Evolutionary conservation across 1,139 yeast species (phyloP).

Genomic region (Kodamaea anthophila): DNA sequence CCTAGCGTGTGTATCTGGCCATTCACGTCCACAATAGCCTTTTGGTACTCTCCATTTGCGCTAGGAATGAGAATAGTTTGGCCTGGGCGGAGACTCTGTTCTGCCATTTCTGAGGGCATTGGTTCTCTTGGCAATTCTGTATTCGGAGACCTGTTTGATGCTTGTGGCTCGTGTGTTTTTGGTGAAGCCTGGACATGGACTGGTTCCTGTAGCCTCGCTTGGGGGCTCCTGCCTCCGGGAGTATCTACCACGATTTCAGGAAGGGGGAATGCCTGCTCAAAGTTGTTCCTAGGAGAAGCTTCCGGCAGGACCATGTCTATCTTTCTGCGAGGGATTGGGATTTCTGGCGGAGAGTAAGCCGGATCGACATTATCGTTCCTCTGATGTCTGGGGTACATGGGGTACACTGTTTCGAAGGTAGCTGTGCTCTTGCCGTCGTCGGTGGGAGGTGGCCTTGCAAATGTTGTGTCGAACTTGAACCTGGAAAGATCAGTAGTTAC

Average conservation of each 20-base stretch:
- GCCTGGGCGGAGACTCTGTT: background rate
- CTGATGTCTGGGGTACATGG: constrained; percentile 2
- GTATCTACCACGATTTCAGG: constrained; percentile 1
- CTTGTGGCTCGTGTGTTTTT: background rate
- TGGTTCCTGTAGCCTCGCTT: background rate
- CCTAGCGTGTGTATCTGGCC: constrained; percentile 1
- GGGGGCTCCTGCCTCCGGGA: background rate
- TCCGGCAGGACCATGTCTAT: too few relatives aligned
- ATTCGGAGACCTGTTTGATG: background rate
- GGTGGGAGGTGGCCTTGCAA: constrained; percentile 16
- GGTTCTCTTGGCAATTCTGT: too few relatives aligned
- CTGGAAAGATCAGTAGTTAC: constrained; percentile 16
- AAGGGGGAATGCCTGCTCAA: constrained; percentile 1
- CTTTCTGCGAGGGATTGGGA: background rate
- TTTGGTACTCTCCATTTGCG: constrained; percentile 1
- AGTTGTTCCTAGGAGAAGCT: constrained; percentile 1
- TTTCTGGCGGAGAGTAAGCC: background rate
- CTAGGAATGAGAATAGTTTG: constrained; percentile 1
- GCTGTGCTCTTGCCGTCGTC: constrained; percentile 10
- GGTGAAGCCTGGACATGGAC: background rate
- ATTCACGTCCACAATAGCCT: constrained; percentile 2
- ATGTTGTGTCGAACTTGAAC: constrained; percentile 13
- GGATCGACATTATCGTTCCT: constrained; percentile 1
- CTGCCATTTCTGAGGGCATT: background rate
- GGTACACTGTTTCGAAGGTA: constrained; percentile 9